Evolutionary conservation across 441 rosid species (phyloP).

Genomic region (Pelargonium citronellum): DNA sequence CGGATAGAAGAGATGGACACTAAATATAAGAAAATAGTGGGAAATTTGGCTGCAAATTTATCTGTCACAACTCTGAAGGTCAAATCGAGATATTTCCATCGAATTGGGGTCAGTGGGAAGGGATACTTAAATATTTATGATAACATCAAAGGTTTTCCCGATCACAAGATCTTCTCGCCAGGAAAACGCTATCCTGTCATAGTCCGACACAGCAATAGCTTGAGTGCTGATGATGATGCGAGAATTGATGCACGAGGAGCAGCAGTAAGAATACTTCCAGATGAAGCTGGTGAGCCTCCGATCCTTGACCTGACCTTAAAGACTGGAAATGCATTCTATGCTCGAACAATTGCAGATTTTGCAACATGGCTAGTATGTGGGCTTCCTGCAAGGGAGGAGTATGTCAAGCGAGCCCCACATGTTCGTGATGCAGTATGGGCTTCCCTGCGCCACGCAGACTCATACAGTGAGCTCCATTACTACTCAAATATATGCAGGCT

Average conservation of each 20-base stretch:
- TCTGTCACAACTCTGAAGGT: slow-evolving; percentile 62
- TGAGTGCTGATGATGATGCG: slow-evolving; percentile 70
- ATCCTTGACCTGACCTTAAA: slow-evolving; percentile 60
- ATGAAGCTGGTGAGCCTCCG: slow-evolving; percentile 27
- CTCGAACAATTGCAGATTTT: slow-evolving; percentile 56
- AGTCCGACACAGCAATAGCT: slow-evolving; percentile 62
- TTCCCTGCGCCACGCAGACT: slow-evolving; percentile 49
- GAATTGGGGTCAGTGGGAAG: slow-evolving; percentile 55
- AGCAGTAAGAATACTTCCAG: slow-evolving; percentile 45
- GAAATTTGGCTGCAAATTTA: slow-evolving; percentile 54
- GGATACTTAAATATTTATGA: slow-evolving; percentile 47
- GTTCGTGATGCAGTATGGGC: slow-evolving; percentile 67
- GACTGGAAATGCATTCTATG: slow-evolving; percentile 69
- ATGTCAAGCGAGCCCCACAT: slow-evolving; percentile 52
- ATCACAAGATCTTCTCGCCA: slow-evolving; percentile 45
- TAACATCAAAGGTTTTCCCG: slow-evolving; percentile 39
- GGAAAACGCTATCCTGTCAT: slow-evolving; percentile 47
- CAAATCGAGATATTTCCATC: slow-evolving; percentile 59
- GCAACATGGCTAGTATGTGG: slow-evolving; percentile 73
- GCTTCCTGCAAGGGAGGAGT: slow-evolving; percentile 57
- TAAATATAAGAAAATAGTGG: slow-evolving; percentile 57
- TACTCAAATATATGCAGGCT: slow-evolving; percentile 61
- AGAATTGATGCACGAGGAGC: slow-evolving; percentile 66
- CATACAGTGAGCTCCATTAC: slow-evolving; percentile 50
- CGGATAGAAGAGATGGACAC: slow-evolving; percentile 70